Base-by-base conservation (phyloP, 2,329 filamentous ascomycete species). In the Scolecobasidium constrictum region DNA sequence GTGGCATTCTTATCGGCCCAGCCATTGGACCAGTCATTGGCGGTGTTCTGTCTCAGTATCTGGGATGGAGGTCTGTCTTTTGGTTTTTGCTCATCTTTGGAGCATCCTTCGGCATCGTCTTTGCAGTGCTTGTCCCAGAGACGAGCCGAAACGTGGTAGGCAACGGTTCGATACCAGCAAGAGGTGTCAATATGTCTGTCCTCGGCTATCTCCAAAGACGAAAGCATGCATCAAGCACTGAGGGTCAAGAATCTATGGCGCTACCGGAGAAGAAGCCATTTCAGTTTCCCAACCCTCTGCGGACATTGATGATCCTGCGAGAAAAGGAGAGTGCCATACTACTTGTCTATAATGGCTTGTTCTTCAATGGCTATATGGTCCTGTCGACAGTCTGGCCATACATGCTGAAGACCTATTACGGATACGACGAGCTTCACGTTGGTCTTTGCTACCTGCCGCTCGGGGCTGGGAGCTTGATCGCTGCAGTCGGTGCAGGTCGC, bases 351-450 rank as follows among this genome's bases (percentile, higher is more conserved):
- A 58, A 52, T 48, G 56, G 47, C 44, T 50, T 44, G 20, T 44
- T 44, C 16, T 44, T 44, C 19, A 44, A 38, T 26, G 42, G 42
- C 21, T 35, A 44, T 16, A 44, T 44, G 42, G 34, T 62, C 42
- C 54, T 71, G 22, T 73, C 71, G 48, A 65, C 66, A 3, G 62
- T 61, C 3, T 71, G 67, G 54, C 68, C 72, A 0, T 65, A 65
- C 5, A 59, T 67, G 4, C 68, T 71, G 47, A 52, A 59, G 13
- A 45, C 61, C 7, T 61, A 67, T 3, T 75, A 73, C 47, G 53
- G 56, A 15, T 68, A 71, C 52, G 57, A 61, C 50, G 60, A 68
- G 40, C 59, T 73, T 5, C 58, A 73, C 47, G 61, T 71, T 26
- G 63, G 63, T 2, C 52, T 66, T 4, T 55, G 47, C 9, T 70